Evolutionary conservation across 164 flowering plant species (phyloP).

Genomic region (Umbilicus rupestris): DNA sequence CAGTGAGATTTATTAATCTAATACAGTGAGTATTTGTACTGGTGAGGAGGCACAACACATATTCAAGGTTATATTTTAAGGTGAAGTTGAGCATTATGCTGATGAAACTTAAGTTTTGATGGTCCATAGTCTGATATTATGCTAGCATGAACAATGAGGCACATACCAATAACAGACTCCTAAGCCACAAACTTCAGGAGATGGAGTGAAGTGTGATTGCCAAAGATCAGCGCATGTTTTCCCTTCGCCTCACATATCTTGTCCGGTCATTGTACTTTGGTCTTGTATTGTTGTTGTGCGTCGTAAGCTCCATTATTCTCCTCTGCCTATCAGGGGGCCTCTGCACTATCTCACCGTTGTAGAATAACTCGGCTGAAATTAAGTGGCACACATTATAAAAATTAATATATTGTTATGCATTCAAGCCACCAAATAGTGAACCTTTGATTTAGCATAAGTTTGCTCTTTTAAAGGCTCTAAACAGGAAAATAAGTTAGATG

Average conservation of each 20-base stretch:
- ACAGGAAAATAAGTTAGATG: too few species aligned
- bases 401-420: not conserved
- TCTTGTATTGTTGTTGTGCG: constrained; percentile 71
- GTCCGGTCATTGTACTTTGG: constrained; percentile 85
- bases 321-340: constrained; percentile 86
- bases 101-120: not conserved
- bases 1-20: too few species aligned
- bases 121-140: not conserved
- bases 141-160: not conserved
- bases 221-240: constrained; percentile 39
- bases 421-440: not conserved
- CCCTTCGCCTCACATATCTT: constrained; percentile 68
- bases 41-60: not conserved
- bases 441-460: too few species aligned
- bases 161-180: not conserved
- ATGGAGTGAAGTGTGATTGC: not conserved
- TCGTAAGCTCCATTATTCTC: constrained; percentile 61
- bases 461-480: too few species aligned
- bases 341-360: constrained; percentile 86
- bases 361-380: constrained; percentile 79
- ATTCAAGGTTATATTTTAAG: not conserved
- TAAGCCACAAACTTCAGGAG: not conserved
- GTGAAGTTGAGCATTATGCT: not conserved
- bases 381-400: not conserved
- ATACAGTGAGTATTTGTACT: too few species aligned